A percentile compares a stretch with the other conserved stretches of the same genome.
Evolutionary conservation across 1,284 basidiomycete genomes (phyloP).

Genomic region (Boletellus deceptivus): DNA sequence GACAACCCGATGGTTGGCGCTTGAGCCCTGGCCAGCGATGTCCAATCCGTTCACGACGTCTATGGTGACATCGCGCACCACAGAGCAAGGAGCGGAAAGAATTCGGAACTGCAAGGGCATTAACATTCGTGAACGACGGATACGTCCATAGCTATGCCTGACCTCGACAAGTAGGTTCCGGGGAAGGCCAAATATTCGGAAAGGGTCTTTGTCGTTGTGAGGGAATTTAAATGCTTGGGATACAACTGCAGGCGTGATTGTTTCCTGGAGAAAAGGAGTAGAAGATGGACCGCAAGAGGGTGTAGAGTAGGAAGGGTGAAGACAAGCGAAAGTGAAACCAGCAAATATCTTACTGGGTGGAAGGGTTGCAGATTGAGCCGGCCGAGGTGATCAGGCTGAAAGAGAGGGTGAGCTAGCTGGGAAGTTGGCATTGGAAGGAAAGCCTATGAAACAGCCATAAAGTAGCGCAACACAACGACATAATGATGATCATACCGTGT

Average conservation of each 20-base stretch:
- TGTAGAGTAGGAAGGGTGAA: not conserved
- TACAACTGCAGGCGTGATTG: constrained; percentile 26
- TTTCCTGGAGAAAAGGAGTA: constrained; percentile 22
- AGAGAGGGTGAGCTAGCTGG: constrained; percentile 54
- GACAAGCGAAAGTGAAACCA: not conserved
- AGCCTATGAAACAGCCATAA: constrained; percentile 18
- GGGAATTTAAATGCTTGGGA: constrained; percentile 35
- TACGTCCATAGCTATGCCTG: constrained; percentile 27
- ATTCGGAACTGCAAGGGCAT: constrained; percentile 54
- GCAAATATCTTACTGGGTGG: constrained; percentile 21
- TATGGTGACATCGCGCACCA: constrained; percentile 65
- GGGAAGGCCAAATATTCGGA: constrained; percentile 63
- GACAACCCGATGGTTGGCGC: constrained; percentile 49
- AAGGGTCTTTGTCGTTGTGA: constrained; percentile 46
- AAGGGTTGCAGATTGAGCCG: constrained; percentile 49
- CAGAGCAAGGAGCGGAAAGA: constrained; percentile 60
- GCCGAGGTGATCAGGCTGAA: constrained; percentile 55
- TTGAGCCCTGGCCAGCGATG: constrained; percentile 44
- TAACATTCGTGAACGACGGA: not conserved
- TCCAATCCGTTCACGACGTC: constrained; percentile 51
- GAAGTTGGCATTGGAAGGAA: constrained; percentile 31
- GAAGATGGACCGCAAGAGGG: not conserved
- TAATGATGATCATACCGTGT: constrained; percentile 14
- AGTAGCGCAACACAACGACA: not conserved
- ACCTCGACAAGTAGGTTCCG: constrained; percentile 66